Evolutionary conservation across 192 early-diverging fungal genomes (phyloP).

Genomic region (Linnemannia exigua): DNA sequence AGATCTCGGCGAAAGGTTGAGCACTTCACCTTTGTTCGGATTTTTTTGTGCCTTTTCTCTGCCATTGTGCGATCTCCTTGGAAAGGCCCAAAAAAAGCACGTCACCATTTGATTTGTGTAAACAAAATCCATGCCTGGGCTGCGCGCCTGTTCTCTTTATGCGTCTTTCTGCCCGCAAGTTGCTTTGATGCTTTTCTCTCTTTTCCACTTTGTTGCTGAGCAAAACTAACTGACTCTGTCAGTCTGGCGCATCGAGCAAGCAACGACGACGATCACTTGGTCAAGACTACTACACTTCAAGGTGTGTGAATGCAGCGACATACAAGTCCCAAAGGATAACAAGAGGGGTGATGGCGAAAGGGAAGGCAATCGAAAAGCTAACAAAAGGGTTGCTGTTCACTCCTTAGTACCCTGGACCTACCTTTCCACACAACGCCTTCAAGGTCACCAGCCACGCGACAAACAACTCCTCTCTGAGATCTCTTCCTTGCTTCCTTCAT

Average conservation of each 20-base stretch:
- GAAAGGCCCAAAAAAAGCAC: neutral
- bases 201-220: neutral
- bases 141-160: neutral
- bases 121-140: neutral
- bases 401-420: neutral
- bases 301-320: neutral
- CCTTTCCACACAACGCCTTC: neutral
- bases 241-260: neutral
- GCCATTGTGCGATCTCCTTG: neutral
- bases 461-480: neutral
- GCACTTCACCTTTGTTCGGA: neutral
- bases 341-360: neutral
- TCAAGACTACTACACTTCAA: neutral
- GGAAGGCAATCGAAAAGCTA: neutral
- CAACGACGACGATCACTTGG: neutral
- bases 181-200: neutral
- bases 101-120: neutral
- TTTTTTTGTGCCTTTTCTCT: neutral
- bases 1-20: neutral
- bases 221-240: neutral
- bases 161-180: neutral
- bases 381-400: neutral
- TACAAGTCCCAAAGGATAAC: neutral
- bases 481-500: neutral
- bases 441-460: constrained; percentile 6